phyloP scores from a whole-genome alignment of 2,329 filamentous ascomycete species.

The Aspergillus neotritici region DNA sequence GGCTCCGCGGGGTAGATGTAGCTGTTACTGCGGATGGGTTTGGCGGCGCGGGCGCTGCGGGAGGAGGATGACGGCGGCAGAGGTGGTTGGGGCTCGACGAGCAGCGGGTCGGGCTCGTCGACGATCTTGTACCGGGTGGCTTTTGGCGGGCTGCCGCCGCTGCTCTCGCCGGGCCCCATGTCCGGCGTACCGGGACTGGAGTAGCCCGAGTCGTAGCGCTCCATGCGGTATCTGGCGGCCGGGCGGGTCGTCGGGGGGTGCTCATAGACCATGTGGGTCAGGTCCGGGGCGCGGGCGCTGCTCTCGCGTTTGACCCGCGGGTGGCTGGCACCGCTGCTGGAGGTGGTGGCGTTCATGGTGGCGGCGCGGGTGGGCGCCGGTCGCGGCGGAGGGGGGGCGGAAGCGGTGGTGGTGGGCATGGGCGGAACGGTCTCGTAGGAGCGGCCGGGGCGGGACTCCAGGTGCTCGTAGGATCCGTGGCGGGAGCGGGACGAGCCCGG shows the following conservation, averaged over 20 bases:
- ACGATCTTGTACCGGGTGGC: conserved; percentile 30
- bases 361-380: conserved; percentile 25
- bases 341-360: conserved; percentile 4
- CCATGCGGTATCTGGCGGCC: conserved; percentile 10
- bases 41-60: conserved; percentile 28
- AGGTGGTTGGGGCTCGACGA: conserved; percentile 25
- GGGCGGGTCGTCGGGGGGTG: conserved; percentile 9
- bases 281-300: conserved; percentile 21
- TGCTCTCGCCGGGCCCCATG: conserved; percentile 24
- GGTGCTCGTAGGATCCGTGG: conserved; percentile 27
- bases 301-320: too few relatives aligned
- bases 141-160: conserved; percentile 24
- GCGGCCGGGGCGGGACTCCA: conserved; percentile 19
- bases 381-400: conserved; percentile 12
- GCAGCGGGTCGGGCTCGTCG: conserved; percentile 22
- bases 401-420: conserved; percentile 33
- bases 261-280: conserved; percentile 24
- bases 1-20: conserved; percentile 22
- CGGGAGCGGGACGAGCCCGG: conserved; percentile 23
- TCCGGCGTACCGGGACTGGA: conserved; percentile 43
- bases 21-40: conserved; percentile 24
- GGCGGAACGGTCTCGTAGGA: conserved; percentile 28
- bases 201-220: conserved; percentile 42
- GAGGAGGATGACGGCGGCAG: conserved; percentile 15
- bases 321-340: too few relatives aligned